A percentile compares a stretch with the other conserved stretches of the same genome.
Conservation (phyloP, 257 asterid species). For the Solanum sitiens region DNA sequence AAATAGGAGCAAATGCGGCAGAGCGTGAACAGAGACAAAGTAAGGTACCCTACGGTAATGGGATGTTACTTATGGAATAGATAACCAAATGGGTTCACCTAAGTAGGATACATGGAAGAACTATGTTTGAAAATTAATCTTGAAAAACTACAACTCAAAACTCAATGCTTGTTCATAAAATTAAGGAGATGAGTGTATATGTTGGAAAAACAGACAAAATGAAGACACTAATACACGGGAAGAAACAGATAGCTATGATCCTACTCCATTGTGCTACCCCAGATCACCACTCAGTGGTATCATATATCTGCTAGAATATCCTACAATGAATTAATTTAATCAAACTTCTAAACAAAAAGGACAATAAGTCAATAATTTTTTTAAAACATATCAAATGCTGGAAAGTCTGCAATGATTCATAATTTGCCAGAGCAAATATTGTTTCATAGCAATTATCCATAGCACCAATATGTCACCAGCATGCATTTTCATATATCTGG, state of each 20-base stretch:
- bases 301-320: not conserved
- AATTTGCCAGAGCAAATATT: not conserved
- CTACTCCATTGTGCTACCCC: not conserved
- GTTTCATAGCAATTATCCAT: not conserved
- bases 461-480: not conserved
- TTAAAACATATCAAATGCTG: not conserved
- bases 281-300: not conserved
- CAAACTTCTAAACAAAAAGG: not conserved
- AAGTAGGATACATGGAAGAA: not conserved
- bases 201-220: not conserved
- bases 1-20: not conserved
- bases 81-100: not conserved
- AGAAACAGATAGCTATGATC: not conserved
- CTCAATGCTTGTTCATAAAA: not conserved
- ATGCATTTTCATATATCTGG: not conserved
- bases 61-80: not conserved
- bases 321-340: not conserved
- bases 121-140: not conserved
- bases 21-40: not conserved
- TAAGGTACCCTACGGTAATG: not conserved
- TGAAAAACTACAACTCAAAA: not conserved
- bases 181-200: not conserved
- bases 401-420: not conserved
- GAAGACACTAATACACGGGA: not conserved
- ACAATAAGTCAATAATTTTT: not conserved